Percentiles rank a stretch among this genome's conserved stretches.
These are phyloP conservation scores for Chaetomiaceae sp. DNA, from an alignment of 2,329 filamentous ascomycete genomes.

Conservation along the genomic window DNA sequence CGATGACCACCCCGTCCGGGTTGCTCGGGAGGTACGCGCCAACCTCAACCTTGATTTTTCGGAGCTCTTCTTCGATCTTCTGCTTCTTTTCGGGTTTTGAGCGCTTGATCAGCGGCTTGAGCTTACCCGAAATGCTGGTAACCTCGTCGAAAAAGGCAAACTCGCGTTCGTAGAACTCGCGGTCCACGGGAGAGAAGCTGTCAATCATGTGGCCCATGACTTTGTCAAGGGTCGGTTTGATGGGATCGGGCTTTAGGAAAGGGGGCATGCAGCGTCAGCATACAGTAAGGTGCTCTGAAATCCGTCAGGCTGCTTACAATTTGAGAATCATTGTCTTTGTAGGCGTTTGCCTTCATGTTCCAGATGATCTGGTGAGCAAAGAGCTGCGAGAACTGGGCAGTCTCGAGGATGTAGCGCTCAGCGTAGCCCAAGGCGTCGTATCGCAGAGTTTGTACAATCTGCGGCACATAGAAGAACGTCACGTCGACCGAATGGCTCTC, in stretches of 20 bases:
- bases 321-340: slow-evolving; percentile 90
- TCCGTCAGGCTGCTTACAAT: slow-evolving; percentile 53
- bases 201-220: slow-evolving; percentile 80
- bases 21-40: slow-evolving; percentile 97
- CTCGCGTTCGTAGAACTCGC: slow-evolving; percentile 84
- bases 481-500: slow-evolving; percentile 95
- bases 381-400: slow-evolving; percentile 92
- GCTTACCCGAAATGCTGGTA: slow-evolving; percentile 88
- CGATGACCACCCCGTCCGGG: slow-evolving; percentile 92
- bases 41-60: slow-evolving; percentile 94
- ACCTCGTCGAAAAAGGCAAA: slow-evolving; percentile 99
- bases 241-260: slow-evolving; percentile 69
- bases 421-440: slow-evolving; percentile 94
- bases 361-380: slow-evolving; percentile 99
- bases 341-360: slow-evolving; percentile 99
- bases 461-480: slow-evolving; percentile 97
- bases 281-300: not conserved
- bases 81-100: slow-evolving; percentile 96
- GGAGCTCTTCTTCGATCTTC: slow-evolving; percentile 97
- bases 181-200: slow-evolving; percentile 74
- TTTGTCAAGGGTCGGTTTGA: slow-evolving; percentile 88
- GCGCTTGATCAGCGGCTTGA: slow-evolving; percentile 86
- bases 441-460: slow-evolving; percentile 90
- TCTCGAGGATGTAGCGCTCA: slow-evolving; percentile 93
- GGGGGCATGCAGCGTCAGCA: slow-evolving; percentile 7